Percentiles rank a stretch among this genome's conserved stretches.
phyloP scores from a whole-genome alignment of 768 basidiomycete species.

The Clathrus columnatus region DNA sequence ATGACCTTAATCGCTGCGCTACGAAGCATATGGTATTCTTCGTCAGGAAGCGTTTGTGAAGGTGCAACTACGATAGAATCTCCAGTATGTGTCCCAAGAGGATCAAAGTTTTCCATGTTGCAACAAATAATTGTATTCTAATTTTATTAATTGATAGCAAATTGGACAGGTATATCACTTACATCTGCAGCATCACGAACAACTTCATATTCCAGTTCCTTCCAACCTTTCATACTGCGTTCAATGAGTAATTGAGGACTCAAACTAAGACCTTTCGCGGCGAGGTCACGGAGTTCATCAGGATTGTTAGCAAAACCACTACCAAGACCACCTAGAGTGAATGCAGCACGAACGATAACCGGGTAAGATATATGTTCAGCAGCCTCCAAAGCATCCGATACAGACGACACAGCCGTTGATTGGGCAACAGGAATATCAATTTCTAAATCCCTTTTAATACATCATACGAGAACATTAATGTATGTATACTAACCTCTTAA shows the following conservation, averaged over 20 bases:
- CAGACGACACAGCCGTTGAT: constrained; percentile 93
- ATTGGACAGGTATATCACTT: constrained; percentile 25
- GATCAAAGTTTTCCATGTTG: constrained; percentile 99
- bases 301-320: constrained; percentile 95
- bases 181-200: constrained; percentile 97
- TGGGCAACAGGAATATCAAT: constrained; percentile 94
- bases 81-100: constrained; percentile 96
- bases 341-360: constrained; percentile 93
- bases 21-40: constrained; percentile 98
- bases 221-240: constrained; percentile 99
- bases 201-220: constrained; percentile 98
- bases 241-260: constrained; percentile 96
- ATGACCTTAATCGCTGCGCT: constrained; percentile 94
- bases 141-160: neutral
- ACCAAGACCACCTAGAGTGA: constrained; percentile 95
- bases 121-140: constrained; percentile 99
- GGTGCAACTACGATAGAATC: constrained; percentile 99
- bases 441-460: constrained; percentile 40
- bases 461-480: constrained; percentile 1
- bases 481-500: constrained; percentile 62
- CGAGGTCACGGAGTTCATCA: constrained; percentile 89
- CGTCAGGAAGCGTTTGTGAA: constrained; percentile 93
- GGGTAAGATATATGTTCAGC: constrained; percentile 93
- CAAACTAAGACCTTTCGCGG: constrained; percentile 83
- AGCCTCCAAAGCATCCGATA: constrained; percentile 85